Evolutionary conservation across 768 basidiomycete species (phyloP), one percentile per base, ranked within the genome.

Genomic region (Auricularia sp.): DNA sequence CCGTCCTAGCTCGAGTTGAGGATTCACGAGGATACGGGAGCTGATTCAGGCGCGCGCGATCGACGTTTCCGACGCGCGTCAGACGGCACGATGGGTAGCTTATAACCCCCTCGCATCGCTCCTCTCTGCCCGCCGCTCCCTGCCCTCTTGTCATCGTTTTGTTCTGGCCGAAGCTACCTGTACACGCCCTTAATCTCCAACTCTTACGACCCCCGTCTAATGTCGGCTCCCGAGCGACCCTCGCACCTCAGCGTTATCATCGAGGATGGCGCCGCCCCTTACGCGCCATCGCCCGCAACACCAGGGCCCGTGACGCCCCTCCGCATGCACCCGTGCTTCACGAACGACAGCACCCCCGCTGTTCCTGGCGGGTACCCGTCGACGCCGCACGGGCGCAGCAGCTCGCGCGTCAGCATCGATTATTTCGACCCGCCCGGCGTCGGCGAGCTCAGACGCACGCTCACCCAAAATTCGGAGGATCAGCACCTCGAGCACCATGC

Each of bases 391-490:
- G 29, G 7, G 56, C 5, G 56, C 10, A 14, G 56, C 29, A 59
- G 56, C 62, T 62, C 65, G 16, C 65, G 61, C 51, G 65, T 66
- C 35, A 61, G 35, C n/a, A 63, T 66, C 34, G 62, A 66, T 47
- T 47, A 66, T 33, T 66, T 66, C 62, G 65, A 66, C 54, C 65
- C 65, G 35, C 42, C 35, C 14, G 65, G 65, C 34, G 65, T 66
- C 16, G 34, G 47, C 29, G 54, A 51, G 42, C 51, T 66, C 13
- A 24, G 45, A 21, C 65, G 65, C 35, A 51, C 42, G 14, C 29
- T 66, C 34, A 56, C 65, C 21, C 13, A 63, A 6, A 8, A 59
- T 10, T 34, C 21, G 8, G 47, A 18, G 18, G 6, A 51, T 8
- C 47, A 21, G 16, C 47, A 42, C 39, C 54, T 11, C n/a, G 7